A percentile compares a stretch with the other conserved stretches of the same genome.
phyloP scores from a whole-genome alignment of 176 grass and related monocot genomes.

The Eleusine indica region DNA sequence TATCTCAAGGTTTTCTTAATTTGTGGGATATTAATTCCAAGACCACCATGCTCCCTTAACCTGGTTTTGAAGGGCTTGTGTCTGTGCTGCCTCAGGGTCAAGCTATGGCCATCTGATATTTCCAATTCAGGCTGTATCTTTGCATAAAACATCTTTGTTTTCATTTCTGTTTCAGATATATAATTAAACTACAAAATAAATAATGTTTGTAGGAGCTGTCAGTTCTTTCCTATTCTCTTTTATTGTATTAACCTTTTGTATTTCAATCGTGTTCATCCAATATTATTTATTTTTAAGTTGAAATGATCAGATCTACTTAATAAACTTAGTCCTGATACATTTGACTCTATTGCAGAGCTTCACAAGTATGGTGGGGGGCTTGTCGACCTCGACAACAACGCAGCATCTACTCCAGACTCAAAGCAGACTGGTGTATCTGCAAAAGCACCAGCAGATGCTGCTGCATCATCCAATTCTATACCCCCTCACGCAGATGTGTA shows the following conservation, averaged over 20 bases:
- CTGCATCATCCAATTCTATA: slow-evolving; percentile 34
- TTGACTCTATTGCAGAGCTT: slow-evolving; percentile 58
- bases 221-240: neutral
- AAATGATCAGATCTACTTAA: neutral
- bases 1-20: slow-evolving; percentile 6
- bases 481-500: slow-evolving; percentile 66
- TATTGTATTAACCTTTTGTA: neutral
- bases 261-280: neutral
- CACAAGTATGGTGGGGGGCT: slow-evolving; percentile 93
- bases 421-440: slow-evolving; percentile 62
- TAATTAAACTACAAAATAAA: neutral
- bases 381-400: slow-evolving; percentile 59
- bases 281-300: neutral
- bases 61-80: slow-evolving; percentile 5
- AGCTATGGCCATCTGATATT: slow-evolving; percentile 22
- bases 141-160: neutral
- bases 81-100: neutral
- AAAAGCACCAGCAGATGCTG: slow-evolving; percentile 51
- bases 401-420: slow-evolving; percentile 51
- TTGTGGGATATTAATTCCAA: neutral
- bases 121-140: slow-evolving; percentile 16
- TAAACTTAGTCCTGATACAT: slow-evolving; percentile 26
- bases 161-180: neutral
- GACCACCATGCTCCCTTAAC: neutral
- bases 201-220: neutral